Evolutionary conservation across 768 basidiomycete species (phyloP).

Genomic region (Leccinum variicolor): DNA sequence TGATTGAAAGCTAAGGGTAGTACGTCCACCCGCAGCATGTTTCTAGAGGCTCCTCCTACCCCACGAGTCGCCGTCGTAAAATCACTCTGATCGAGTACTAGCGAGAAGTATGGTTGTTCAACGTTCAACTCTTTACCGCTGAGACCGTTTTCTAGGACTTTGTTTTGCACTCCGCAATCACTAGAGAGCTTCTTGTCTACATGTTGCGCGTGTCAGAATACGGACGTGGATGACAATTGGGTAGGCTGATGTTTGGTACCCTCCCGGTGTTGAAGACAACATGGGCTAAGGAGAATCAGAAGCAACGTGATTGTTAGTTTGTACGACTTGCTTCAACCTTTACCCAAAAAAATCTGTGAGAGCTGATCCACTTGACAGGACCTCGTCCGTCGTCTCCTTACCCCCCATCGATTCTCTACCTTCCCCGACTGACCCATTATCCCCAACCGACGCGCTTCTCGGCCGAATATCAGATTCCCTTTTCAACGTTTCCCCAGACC

Average conservation of each 20-base stretch:
- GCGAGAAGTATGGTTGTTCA: no score
- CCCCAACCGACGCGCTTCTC: slow-evolving; percentile 45
- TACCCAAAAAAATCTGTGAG: background rate
- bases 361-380: slow-evolving; percentile 43
- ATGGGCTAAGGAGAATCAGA: slow-evolving; percentile 54
- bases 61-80: no score
- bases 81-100: no score
- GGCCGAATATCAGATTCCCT: slow-evolving; percentile 53
- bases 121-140: no score
- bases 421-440: slow-evolving; percentile 37
- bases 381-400: slow-evolving; percentile 60
- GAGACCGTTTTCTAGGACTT: background rate
- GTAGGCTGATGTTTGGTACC: slow-evolving; percentile 60
- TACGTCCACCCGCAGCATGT: no score
- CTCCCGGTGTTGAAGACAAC: slow-evolving; percentile 53
- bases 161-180: background rate
- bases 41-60: background rate
- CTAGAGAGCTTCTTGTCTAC: slow-evolving; percentile 19
- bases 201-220: background rate
- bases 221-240: slow-evolving; percentile 4
- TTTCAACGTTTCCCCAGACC: slow-evolving; percentile 46
- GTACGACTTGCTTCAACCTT: slow-evolving; percentile 38
- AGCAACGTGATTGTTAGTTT: slow-evolving; percentile 71
- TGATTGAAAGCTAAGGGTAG: no score
- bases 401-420: slow-evolving; percentile 48